Evolutionary conservation across 2,329 filamentous ascomycete genomes (phyloP).

Genomic region (Trichoderma pleuroti): DNA sequence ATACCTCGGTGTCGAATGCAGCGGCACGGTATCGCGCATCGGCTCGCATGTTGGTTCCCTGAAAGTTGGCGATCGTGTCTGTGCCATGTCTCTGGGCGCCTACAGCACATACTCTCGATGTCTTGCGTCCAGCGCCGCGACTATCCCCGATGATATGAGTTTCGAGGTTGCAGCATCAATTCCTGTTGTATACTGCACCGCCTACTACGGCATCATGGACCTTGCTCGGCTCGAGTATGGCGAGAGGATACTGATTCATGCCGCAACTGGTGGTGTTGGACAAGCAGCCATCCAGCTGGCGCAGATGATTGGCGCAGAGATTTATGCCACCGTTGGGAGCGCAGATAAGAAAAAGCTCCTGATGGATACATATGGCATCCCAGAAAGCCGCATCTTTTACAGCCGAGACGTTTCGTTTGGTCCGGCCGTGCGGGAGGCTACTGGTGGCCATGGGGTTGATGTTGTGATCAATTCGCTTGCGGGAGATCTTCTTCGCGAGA

Average conservation of each 20-base stretch:
- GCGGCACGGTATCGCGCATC: conserved; percentile 42
- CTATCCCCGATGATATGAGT: conserved; percentile 36
- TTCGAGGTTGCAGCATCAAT: conserved; percentile 40
- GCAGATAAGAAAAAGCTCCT: conserved; percentile 37
- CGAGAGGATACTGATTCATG: conserved; percentile 40
- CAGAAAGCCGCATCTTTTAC: conserved; percentile 31
- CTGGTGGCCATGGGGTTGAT: conserved; percentile 58
- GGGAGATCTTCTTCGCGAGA: conserved; percentile 41
- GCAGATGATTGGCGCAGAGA: conserved; percentile 36
- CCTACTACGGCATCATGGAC: conserved; percentile 39
- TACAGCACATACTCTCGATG: conserved; percentile 36
- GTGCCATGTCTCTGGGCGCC: conserved; percentile 40
- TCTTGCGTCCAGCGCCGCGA: conserved; percentile 32
- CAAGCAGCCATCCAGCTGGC: conserved; percentile 40
- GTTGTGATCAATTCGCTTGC: conserved; percentile 57
- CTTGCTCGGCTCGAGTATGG: conserved; percentile 37
- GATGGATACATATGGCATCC: conserved; percentile 36
- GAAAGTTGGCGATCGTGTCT: conserved; percentile 70
- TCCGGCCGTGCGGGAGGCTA: conserved; percentile 23
- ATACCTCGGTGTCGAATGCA: conserved; percentile 40
- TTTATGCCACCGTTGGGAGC: conserved; percentile 43
- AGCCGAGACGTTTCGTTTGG: conserved; percentile 27
- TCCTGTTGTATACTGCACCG: conserved; percentile 40
- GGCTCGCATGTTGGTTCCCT: conserved; percentile 61
- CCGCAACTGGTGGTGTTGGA: conserved; percentile 38